Base-by-base conservation (phyloP, 352 stramenopile genomes). In the Phytopythium aichiense region DNA sequence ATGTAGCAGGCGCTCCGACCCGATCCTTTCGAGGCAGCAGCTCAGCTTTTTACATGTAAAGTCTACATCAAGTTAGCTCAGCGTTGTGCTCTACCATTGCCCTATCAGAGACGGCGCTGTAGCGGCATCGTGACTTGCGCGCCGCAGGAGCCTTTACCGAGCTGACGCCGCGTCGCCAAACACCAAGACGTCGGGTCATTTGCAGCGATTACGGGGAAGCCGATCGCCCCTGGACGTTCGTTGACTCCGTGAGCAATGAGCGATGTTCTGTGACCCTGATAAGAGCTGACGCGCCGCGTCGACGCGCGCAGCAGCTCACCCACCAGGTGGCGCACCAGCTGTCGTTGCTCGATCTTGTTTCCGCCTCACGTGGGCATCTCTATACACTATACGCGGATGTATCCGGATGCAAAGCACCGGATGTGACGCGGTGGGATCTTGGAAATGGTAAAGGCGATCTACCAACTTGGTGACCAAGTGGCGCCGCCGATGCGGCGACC, bases 301-400 rank as follows among this genome's bases (percentile, higher is more conserved):
- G 46, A 35, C 23, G 46, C 46, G 1, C 33, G 25, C 25, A 16
- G 18, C 15, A 50, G 12, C 22, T 31, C 38, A 60, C 37, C 54
- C 38, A 60, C 37, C 54, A 60, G 54, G 33, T 60, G 54, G 54
- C n/a, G 22, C 54, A 20, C 25, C 37, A 48, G 35, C 54, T 60
- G 37, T 23, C 18, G 46, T 5, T 35, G 23, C 46, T 53, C 23
- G 46, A 35, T 48, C 46, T 20, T 53, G 22, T 13, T n/a, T 35
- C 13, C 46, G 45, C 18, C 45, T 51, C 46, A 35, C 23, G 18
- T 18, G 18, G 13, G 42, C n/a, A 12, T 23, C 42, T 22, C 42
- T 48, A 25, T 25, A 25, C 20, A 13, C 4, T 48, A 22, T 48
- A 22, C 40, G 4, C 2, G 15, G 38, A 6, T 11, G 15, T 20